Conservation (phyloP, 2,329 filamentous ascomycete genomes). For the Tolypocladium ophioglossoides region DNA sequence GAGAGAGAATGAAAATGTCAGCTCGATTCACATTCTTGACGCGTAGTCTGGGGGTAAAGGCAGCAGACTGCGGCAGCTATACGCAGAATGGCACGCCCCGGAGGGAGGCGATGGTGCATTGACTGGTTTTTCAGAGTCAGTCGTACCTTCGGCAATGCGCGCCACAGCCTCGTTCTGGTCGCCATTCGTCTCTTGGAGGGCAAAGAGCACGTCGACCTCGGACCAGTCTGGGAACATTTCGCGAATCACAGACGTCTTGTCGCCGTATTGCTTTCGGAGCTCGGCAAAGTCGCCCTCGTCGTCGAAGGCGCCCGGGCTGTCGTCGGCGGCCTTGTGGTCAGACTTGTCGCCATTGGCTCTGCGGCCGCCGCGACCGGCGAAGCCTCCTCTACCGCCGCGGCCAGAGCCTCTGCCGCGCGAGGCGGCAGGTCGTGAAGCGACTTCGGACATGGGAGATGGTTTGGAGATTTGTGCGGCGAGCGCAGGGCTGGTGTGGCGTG, state of each 20-base stretch:
- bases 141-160: constrained; percentile 66
- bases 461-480: constrained; percentile 16
- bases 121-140: not conserved
- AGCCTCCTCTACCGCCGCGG: constrained; percentile 74
- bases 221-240: constrained; percentile 96
- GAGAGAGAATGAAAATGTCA: constrained; percentile 7
- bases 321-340: constrained; percentile 42
- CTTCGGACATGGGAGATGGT: constrained; percentile 74
- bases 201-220: constrained; percentile 87
- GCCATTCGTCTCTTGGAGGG: constrained; percentile 77
- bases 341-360: constrained; percentile 63
- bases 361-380: constrained; percentile 62
- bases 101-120: not conserved
- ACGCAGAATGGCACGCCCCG: not conserved
- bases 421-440: constrained; percentile 73
- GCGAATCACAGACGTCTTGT: constrained; percentile 70
- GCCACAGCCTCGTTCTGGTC: constrained; percentile 66
- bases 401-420: constrained; percentile 82
- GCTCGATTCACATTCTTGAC: not conserved
- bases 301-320: constrained; percentile 49
- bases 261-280: constrained; percentile 81
- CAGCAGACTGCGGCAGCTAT: not conserved
- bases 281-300: constrained; percentile 87
- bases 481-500: constrained; percentile 5
- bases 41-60: not conserved